Percentiles rank a stretch among this genome's conserved stretches.
Evolutionary conservation across 371 early-diverging fungal genomes (phyloP).

Genomic region (Actinomortierella wolfii): DNA sequence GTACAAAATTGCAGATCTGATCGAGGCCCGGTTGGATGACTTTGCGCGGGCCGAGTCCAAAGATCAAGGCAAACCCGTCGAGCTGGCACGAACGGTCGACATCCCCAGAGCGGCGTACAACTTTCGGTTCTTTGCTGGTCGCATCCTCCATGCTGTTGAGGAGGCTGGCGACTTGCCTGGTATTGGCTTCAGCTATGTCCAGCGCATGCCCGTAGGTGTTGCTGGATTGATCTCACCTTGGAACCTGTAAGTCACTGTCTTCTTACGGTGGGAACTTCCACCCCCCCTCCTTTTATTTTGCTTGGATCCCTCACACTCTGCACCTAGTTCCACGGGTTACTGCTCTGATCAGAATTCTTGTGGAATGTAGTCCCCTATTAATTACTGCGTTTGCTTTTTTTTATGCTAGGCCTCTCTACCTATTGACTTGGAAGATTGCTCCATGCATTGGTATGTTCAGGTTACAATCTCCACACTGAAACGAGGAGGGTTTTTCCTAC

Average conservation of each 20-base stretch:
- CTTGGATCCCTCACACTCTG: not conserved
- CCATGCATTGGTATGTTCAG: conserved; percentile 62
- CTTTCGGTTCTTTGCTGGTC: conserved; percentile 74
- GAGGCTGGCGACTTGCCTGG: conserved; percentile 35
- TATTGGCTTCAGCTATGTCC: conserved; percentile 49
- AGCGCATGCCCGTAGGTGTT: conserved; percentile 68
- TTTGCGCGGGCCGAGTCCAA: conserved; percentile 58
- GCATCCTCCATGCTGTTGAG: conserved; percentile 47
- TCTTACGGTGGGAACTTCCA: not conserved
- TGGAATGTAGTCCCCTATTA: too few species aligned
- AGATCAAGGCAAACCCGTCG: conserved; percentile 74
- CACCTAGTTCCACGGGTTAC: not conserved
- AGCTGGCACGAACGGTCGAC: conserved; percentile 61
- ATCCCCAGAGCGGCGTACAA: conserved; percentile 70
- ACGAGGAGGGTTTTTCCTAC: not conserved
- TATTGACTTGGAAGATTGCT: conserved; percentile 82
- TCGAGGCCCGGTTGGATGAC: conserved; percentile 56
- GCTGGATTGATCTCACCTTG: conserved; percentile 76
- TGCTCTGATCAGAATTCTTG: not conserved
- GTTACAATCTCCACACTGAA: not conserved
- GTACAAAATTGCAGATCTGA: conserved; percentile 62
- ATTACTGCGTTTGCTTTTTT: not conserved
- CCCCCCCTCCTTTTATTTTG: not conserved
- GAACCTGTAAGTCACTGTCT: conserved; percentile 53
- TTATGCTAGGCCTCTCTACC: conserved; percentile 60